These are phyloP conservation scores for Penicillium sp. DNA, from an alignment of 2,329 filamentous ascomycete species.

Conservation along the genomic window DNA sequence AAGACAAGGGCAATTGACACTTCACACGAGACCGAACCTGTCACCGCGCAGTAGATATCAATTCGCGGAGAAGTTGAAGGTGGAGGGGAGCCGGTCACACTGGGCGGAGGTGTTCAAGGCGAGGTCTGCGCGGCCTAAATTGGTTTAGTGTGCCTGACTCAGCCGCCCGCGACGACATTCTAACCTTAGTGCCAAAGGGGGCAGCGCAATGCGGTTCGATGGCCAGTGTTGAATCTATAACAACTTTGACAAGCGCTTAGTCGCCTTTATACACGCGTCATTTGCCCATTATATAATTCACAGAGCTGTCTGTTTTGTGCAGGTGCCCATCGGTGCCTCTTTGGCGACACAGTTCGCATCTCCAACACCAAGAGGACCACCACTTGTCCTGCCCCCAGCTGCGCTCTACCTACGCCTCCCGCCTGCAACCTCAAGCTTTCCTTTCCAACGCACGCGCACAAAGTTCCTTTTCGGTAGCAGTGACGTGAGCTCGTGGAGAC, in stretches of 20 bases:
- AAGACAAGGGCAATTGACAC: not conserved
- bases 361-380: slow-evolving; percentile 13
- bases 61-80: slow-evolving; percentile 16
- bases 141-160: slow-evolving; percentile 33
- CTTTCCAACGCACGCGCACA: not conserved
- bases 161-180: slow-evolving; percentile 34
- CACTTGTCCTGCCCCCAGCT: slow-evolving; percentile 13
- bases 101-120: slow-evolving; percentile 10
- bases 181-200: slow-evolving; percentile 25
- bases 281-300: slow-evolving; percentile 6
- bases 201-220: slow-evolving; percentile 28
- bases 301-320: not conserved
- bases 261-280: slow-evolving; percentile 24
- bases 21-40: slow-evolving; percentile 6
- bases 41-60: slow-evolving; percentile 3
- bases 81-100: slow-evolving; percentile 7
- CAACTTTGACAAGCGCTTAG: slow-evolving; percentile 6
- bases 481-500: slow-evolving; percentile 2
- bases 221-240: slow-evolving; percentile 17
- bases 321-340: slow-evolving; percentile 11
- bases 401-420: slow-evolving; percentile 10
- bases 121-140: slow-evolving; percentile 28
- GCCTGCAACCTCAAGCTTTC: slow-evolving; percentile 1
- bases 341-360: slow-evolving; percentile 17
- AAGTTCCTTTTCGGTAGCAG: not conserved